Conservation (phyloP, 306 rosid species). For the Fragaria iinumae region DNA sequence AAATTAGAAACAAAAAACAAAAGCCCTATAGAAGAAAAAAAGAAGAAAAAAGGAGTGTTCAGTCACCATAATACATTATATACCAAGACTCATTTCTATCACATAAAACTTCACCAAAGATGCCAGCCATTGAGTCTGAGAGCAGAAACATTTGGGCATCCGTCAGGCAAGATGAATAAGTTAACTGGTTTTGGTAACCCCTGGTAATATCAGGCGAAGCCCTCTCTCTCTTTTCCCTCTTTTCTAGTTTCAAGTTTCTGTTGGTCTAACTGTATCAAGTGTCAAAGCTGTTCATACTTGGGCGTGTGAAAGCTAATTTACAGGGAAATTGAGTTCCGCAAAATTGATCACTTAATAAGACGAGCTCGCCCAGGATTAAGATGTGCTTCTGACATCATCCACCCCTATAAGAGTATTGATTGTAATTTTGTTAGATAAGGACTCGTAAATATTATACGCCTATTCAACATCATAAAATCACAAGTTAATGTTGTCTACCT, state of each 20-base stretch:
- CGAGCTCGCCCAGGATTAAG: conserved; percentile 98
- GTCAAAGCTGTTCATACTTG: conserved; percentile 12
- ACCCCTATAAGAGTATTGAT: conserved; percentile 54
- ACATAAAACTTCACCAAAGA: background rate
- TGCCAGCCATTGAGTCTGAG: background rate
- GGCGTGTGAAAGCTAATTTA: conserved; percentile 25
- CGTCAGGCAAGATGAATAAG: conserved; percentile 13
- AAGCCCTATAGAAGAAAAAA: background rate
- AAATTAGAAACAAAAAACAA: background rate
- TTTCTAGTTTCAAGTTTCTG: conserved; percentile 2
- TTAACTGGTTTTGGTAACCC: conserved; percentile 31
- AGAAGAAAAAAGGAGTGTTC: background rate
- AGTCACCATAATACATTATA: background rate
- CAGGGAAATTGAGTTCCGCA: conserved; percentile 23
- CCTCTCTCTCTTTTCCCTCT: background rate
- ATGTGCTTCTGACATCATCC: conserved; percentile 92
- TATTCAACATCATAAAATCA: background rate
- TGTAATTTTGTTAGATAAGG: background rate
- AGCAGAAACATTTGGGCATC: background rate
- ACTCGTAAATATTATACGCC: background rate
- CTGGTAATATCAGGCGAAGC: background rate
- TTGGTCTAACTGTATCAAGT: background rate
- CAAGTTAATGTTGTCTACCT: conserved; percentile 40
- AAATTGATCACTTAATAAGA: conserved; percentile 39
- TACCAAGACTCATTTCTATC: background rate